Base-by-base conservation (phyloP, 2,329 filamentous ascomycete species). In the Diaporthe australafricana region DNA sequence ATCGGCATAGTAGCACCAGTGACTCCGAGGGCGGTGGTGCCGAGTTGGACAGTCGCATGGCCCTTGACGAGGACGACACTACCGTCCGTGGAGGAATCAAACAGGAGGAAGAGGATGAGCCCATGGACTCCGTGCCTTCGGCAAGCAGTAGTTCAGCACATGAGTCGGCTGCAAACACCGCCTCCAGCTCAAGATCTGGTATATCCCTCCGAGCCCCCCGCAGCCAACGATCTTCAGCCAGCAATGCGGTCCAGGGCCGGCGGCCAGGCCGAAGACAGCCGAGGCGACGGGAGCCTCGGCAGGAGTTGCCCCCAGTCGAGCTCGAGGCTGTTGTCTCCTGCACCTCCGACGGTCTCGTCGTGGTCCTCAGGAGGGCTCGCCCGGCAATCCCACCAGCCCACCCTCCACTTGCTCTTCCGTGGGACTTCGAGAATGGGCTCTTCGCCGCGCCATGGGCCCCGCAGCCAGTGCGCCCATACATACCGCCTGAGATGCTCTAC, bases 281-380 rank as follows among this genome's bases (percentile, higher is more conserved):
- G 17, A 52, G 56, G 2, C 63, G 62, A 6, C 71, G 35, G 2
- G 48, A 78, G 17, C 76, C 74, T 45, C 76, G 78, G 17, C 78
- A 79, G 35, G 76, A 77, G 0, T 78, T 83, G 8, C 81, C 81
- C 2, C 85, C 87, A 1, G 86, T 94, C 66, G 94, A 97, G 81
- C 84, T 97, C 5, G 94, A 97, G 82, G 94, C 94, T 2, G 94
- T 97, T n/a, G 91, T 97, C 6, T 97, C 94, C 0, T 97, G 94
- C 81, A 94, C 94, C 2, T 97, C 94, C 0, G 94, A 97, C 79
- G 94, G 94, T 0, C 85, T 97, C 0, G 94, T 97, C 2, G 94
- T 97, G 9, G 91, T 96, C 63, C 84, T 97, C 17, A 89, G 94
- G 70, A 90, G 89, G 74, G 94, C 94, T 30, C 89, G 93, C 32